phyloP scores from a whole-genome alignment of 2,329 filamentous ascomycete species.

The Ambrosiella beaveri region DNA sequence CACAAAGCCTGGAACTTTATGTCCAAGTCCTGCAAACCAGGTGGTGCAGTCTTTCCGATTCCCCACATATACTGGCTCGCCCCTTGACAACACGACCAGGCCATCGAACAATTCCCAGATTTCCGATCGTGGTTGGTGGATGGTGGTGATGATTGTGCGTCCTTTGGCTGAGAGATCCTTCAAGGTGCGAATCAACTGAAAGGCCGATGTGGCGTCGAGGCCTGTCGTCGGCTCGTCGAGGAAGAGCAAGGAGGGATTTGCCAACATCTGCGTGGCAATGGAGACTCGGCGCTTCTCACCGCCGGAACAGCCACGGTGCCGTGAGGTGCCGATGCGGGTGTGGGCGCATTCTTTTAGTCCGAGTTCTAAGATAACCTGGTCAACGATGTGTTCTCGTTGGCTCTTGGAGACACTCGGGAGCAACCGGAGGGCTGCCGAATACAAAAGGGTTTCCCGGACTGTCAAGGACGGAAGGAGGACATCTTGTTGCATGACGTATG shows the following conservation, averaged over 20 bases:
- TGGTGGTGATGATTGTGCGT: constrained; percentile 54
- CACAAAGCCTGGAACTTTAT: constrained; percentile 50
- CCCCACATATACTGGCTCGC: constrained; percentile 52
- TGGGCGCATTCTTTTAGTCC: constrained; percentile 62
- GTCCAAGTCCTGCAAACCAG: constrained; percentile 45
- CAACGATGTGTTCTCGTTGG: constrained; percentile 47
- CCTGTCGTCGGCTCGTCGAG: constrained; percentile 67
- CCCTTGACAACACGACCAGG: constrained; percentile 49
- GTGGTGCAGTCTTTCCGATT: constrained; percentile 36
- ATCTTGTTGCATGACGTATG: constrained; percentile 65
- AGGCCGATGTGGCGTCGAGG: constrained; percentile 60
- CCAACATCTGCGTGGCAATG: constrained; percentile 62
- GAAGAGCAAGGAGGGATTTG: constrained; percentile 61
- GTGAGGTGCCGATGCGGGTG: constrained; percentile 53
- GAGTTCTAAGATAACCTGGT: constrained; percentile 60
- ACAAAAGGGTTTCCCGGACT: constrained; percentile 56
- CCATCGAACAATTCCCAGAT: constrained; percentile 66
- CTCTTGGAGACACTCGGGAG: constrained; percentile 41
- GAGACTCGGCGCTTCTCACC: constrained; percentile 63
- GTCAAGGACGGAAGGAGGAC: constrained; percentile 56
- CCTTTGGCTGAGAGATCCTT: constrained; percentile 51
- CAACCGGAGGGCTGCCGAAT: constrained; percentile 54
- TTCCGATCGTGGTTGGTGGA: constrained; percentile 63
- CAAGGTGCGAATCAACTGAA: constrained; percentile 52
- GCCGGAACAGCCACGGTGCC: constrained; percentile 59